Conservation (phyloP, 2,329 filamentous ascomycete genomes). For the Ustilaginoidea virens region DNA sequence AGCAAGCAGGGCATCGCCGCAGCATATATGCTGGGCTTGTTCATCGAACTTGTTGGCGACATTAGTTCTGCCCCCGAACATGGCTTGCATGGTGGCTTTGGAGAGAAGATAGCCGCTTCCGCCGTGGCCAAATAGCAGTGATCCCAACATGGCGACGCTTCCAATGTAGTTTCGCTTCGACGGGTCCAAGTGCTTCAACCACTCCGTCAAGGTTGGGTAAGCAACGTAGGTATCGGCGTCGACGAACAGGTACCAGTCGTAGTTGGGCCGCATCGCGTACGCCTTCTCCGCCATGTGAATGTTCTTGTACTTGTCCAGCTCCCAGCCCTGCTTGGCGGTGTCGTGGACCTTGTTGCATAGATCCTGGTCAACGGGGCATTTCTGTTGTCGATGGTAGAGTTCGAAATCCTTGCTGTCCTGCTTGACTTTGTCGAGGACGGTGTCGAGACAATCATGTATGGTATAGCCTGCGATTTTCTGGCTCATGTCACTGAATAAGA, state of each 20-base stretch:
- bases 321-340: conserved; percentile 26
- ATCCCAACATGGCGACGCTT: conserved; percentile 26
- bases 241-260: conserved; percentile 45
- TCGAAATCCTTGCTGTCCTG: conserved; percentile 34
- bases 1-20: conserved; percentile 35
- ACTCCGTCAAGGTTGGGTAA: conserved; percentile 34
- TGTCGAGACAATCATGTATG: conserved; percentile 30
- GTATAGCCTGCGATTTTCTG: conserved; percentile 28
- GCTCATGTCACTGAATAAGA: conserved; percentile 43
- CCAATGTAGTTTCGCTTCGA: conserved; percentile 32
- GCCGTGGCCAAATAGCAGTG: conserved; percentile 36
- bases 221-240: conserved; percentile 43
- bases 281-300: conserved; percentile 42
- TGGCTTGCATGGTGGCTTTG: conserved; percentile 30
- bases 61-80: conserved; percentile 24
- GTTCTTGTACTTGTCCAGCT: conserved; percentile 47
- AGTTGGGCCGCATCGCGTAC: conserved; percentile 30
- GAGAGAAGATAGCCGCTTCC: conserved; percentile 40
- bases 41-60: conserved; percentile 32
- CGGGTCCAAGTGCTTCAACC: conserved; percentile 28
- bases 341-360: conserved; percentile 22
- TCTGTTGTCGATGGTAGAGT: conserved; percentile 27
- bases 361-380: conserved; percentile 28
- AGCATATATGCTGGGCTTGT: conserved; percentile 25
- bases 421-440: conserved; percentile 25